Evolutionary conservation across 805 yeast genomes (phyloP), one percentile per base, ranked within the genome.

Genomic region (Candida tallmaniae): DNA sequence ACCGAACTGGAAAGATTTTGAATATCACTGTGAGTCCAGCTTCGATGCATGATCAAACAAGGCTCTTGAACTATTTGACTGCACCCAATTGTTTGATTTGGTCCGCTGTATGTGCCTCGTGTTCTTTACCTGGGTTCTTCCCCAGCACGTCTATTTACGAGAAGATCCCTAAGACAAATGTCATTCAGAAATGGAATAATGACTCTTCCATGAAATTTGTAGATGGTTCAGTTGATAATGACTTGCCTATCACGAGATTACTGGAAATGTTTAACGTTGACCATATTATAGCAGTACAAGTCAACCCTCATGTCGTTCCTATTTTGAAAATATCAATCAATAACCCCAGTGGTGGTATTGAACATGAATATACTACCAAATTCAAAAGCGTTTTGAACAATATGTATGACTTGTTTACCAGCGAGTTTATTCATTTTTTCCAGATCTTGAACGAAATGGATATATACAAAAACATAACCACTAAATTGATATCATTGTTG

Each of bases 261-360:
- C 82, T 94, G 14, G 98, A 93, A 54, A 88, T 93, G 96, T 93
- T 93, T 57, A 90, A 93, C 51, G 96, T 93, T 20, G 95, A 93
- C 54, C 96, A 93, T 56, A 89, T 93, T 42, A 88, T 93, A 47
- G 98, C 97, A 0, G 90, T 95, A 29, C 99, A 93, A 56, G 98
- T 93, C 1, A 93, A 93, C 52, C 95, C 97, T 0, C 98, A 93
- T 54, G 95, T 93, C 11, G 85, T 84, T 2, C 98, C 98, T 0
- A 73, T 90, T 32, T 66, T 93, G 47, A 79, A 78, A 45, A 62
- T 79, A 34, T 78, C 88, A 0, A 70, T 80, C 4, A 75, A 80
- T 14, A 74, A 78, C 52, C 78, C 78, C 14, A 88, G 87, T 9
- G 85, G 85, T 6, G 80, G 74, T 42, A 60, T 78, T 27, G 85